Conservation (phyloP, 148 eudicot genomes). For the Diospyros lotus region DNA sequence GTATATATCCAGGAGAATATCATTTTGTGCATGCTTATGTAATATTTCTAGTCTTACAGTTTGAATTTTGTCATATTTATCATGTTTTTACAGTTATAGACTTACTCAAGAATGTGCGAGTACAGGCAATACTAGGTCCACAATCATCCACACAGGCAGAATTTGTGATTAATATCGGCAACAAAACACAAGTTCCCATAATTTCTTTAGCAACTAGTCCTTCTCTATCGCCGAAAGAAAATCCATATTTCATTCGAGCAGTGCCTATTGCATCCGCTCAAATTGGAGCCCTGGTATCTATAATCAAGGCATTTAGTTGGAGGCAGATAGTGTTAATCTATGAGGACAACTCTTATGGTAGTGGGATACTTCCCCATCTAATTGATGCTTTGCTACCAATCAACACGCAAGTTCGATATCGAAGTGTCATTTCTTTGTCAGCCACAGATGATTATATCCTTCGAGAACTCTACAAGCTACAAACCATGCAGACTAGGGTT, state of each 20-base stretch:
- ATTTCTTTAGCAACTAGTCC: constrained; percentile 58
- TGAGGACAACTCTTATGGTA: constrained; percentile 43
- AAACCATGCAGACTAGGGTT: constrained; percentile 55
- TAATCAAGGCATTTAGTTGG: constrained; percentile 64
- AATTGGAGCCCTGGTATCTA: constrained; percentile 39
- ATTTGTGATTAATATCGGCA: constrained; percentile 45
- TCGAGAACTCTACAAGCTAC: constrained; percentile 48
- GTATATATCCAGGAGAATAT: too few species aligned
- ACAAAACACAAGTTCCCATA: constrained; percentile 51
- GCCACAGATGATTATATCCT: constrained; percentile 38
- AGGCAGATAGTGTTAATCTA: constrained; percentile 47
- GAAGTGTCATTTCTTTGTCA: constrained; percentile 38
- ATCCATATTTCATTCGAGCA: constrained; percentile 56
- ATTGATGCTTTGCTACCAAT: constrained; percentile 30
- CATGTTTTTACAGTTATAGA: constrained; percentile 36
- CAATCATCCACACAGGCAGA: constrained; percentile 54
- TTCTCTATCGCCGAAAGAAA: constrained; percentile 35
- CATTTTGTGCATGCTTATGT: too few species aligned
- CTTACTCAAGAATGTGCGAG: constrained; percentile 44
- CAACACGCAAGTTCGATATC: constrained; percentile 27
- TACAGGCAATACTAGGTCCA: constrained; percentile 58
- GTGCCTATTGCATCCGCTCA: constrained; percentile 41
- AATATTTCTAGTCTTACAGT: too few species aligned
- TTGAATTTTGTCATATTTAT: not conserved
- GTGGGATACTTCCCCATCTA: constrained; percentile 43